Conservation (phyloP, 202 grass and related monocot genomes). For the Digitaria exilis region DNA sequence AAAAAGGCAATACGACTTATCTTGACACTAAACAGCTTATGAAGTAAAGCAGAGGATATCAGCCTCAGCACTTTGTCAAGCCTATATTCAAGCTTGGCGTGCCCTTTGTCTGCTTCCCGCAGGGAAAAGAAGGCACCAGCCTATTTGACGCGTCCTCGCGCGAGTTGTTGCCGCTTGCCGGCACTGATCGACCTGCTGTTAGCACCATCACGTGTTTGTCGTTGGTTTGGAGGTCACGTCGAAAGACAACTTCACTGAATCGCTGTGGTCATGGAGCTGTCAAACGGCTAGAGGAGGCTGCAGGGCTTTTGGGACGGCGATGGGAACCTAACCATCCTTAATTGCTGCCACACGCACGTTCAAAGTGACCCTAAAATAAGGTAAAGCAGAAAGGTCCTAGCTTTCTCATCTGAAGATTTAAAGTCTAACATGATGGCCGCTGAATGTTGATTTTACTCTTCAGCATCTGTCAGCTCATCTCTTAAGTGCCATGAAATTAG, state of each 20-base stretch:
- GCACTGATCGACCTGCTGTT: constrained; percentile 1
- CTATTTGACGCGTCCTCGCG: not conserved
- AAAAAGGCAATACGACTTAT: not conserved
- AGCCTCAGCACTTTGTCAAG: not conserved
- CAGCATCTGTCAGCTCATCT: not conserved
- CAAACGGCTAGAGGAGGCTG: constrained; percentile 15
- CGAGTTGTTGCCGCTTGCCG: not conserved
- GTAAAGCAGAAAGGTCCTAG: not conserved
- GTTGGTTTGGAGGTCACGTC: constrained; percentile 18
- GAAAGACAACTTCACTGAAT: not conserved
- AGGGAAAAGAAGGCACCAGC: no score
- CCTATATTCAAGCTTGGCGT: not conserved
- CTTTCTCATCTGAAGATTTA: constrained; percentile 26
- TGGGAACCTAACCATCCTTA: constrained; percentile 31
- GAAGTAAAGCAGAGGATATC: not conserved
- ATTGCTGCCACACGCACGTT: constrained; percentile 11
- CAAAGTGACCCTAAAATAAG: not conserved
- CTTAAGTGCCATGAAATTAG: not conserved
- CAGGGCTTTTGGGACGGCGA: constrained; percentile 37
- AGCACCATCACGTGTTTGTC: constrained; percentile 32
- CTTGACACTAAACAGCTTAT: not conserved
- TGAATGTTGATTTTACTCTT: no score
- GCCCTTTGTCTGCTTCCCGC: no score
- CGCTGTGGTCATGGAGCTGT: not conserved
- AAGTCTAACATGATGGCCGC: not conserved